Evolutionary conservation across 768 basidiomycete species (phyloP), one percentile per base, ranked within the genome.

Genomic region (Boletus rubropictus): DNA sequence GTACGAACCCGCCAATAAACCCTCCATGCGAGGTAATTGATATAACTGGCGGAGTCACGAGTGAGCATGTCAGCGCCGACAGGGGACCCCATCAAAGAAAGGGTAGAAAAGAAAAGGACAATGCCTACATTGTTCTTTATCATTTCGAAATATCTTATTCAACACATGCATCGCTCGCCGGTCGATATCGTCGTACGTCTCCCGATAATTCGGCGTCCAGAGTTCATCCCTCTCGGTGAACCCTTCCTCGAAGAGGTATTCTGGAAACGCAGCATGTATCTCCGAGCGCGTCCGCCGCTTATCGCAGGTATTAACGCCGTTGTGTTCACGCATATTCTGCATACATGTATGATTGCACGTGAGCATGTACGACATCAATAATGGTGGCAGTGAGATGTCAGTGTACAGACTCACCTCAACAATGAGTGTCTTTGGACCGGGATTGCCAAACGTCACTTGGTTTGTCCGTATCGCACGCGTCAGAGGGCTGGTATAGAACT

Each of bases 261-360:
- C 58, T 0, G 81, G 78, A 15, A 61, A 61, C 3, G 37, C n/a
- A 1, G 32, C 43, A 2, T 48, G 55, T 36, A 89, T 79, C 33
- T 75, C 71, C 0, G 75, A 69, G 14, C 69, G 68, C 0, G 77
- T 68, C n/a, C 66, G 68, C 11, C 86, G 76, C 48, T 75, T 74
- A 61, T 89, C 87, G 55, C 86, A 89, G 0, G 84, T 86, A 54
- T 88, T 84, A 1, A 77, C 72, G 0, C 86, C 86, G 9, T 58
- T 61, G 46, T 75, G 73, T 64, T 89, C 87, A 29, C 86, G 78
- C 29, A 79, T 75, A 48, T 84, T 75, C 86, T 88, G 14, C 8
- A 20, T 18, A 11, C 5, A 25, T 18, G 25, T 18, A 3, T 12
- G 11, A 7, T 5, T 9, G 10, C 7, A 7, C 24, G 17, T 38